These are phyloP conservation scores for Hypoxylon fragiforme DNA, from an alignment of 495 filamentous ascomycete species.

Conservation along the genomic window DNA sequence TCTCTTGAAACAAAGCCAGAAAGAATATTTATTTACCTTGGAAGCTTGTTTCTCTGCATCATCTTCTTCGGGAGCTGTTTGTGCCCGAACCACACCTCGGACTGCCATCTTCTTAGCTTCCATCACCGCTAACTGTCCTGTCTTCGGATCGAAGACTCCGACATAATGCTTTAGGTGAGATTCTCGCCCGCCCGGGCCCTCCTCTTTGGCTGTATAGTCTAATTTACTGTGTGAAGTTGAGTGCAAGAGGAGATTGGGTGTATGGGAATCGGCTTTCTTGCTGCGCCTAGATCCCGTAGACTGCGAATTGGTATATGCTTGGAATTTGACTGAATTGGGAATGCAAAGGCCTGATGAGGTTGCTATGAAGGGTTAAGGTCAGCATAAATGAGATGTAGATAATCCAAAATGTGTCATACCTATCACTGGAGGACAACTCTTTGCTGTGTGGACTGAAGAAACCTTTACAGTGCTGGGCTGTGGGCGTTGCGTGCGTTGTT, in stretches of 20 bases:
- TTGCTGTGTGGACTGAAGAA: conserved; percentile 60
- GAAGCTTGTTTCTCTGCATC: conserved; percentile 39
- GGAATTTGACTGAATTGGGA: conserved; percentile 58
- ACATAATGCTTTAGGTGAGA: conserved; percentile 80
- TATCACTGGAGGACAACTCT: conserved; percentile 66
- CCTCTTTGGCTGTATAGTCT: conserved; percentile 81
- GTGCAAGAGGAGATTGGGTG: conserved; percentile 69
- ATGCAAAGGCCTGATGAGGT: conserved; percentile 68
- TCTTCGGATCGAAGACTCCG: conserved; percentile 78
- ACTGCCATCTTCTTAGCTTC: conserved; percentile 77
- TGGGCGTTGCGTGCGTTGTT: conserved; percentile 41
- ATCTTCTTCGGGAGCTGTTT: conserved; percentile 47
- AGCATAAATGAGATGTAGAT: conserved; percentile 2
- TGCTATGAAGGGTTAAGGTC: conserved; percentile 49
- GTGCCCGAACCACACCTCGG: conserved; percentile 62
- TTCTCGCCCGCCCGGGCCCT: conserved; percentile 62
- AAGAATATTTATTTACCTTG: conserved; percentile 42
- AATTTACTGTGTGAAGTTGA: conserved; percentile 75
- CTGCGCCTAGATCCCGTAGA: conserved; percentile 42
- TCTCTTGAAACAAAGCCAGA: background rate
- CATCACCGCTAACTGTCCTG: conserved; percentile 70
- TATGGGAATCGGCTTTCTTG: conserved; percentile 49
- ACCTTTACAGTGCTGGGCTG: conserved; percentile 52
- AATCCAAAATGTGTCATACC: conserved; percentile 45
- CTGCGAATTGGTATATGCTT: conserved; percentile 62